Evolutionary conservation across 1,284 basidiomycete genomes (phyloP), one percentile per base, ranked within the genome.

Genomic region (Cryptococcus sp.): DNA sequence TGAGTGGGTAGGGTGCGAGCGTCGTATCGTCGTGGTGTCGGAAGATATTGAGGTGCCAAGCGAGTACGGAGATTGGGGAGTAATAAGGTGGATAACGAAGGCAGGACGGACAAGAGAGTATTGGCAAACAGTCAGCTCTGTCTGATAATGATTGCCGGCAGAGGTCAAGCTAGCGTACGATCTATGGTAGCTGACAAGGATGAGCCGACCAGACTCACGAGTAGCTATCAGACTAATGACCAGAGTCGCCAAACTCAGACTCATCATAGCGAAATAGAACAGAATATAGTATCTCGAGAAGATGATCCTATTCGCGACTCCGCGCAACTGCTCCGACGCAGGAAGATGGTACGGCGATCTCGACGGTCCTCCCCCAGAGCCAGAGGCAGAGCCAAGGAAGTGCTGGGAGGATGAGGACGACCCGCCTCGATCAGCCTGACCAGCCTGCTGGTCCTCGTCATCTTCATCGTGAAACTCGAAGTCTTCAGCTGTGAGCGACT

Each of bases 201-300:
- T 39, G 0, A 10, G 17, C 20, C 17, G 17, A 46, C 17, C 23
- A 8, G 27, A 69, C 70, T 62, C 63, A 77, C 75, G 67, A 19
- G 72, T 76, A 19, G 73, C 78, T n/a, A 81, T 69, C 41, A 96
- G 77, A 73, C 91, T 93, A 52, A 97, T 82, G n/a, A 90, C 84
- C 53, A 96, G 89, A 0, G 93, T 96, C 5, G 91, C 88, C 54
- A 93, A 83, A n/a, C 90, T 92, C 47, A 95, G 81, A 35, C 86
- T 87, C 20, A 91, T 91, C 92, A 95, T 94, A 62, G 81, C 85
- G 39, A 95, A 86, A 78, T 96, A 96, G 54, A 95, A 85, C 56
- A 90, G 55, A 55, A 75, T 75, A 64, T 77, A 79, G 50, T 78
- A 79, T 50, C 73, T 63, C 52, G 70, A 73, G 60, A 77, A 77